Evolutionary conservation across 2,329 filamentous ascomycete genomes (phyloP).

Genomic region (Ophiosphaerella korrae): DNA sequence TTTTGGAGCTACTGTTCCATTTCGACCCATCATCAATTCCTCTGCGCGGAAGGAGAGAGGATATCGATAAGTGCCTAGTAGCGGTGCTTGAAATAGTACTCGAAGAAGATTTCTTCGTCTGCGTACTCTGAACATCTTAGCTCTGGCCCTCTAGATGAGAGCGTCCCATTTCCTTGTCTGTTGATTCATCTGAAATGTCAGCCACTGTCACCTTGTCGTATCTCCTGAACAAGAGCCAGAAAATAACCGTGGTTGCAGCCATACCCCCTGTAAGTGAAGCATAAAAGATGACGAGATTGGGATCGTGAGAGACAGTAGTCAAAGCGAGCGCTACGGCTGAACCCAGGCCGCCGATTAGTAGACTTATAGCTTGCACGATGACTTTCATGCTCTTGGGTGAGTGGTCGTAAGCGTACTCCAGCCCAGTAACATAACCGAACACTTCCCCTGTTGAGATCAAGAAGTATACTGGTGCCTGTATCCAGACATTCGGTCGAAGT

Average conservation of each 20-base stretch:
- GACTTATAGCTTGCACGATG: constrained; percentile 43
- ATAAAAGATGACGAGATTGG: constrained; percentile 37
- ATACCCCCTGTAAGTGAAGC: constrained; percentile 28
- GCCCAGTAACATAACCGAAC: constrained; percentile 49
- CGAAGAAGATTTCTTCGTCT: too few relatives aligned
- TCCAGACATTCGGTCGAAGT: constrained; percentile 47
- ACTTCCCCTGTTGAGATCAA: constrained; percentile 50
- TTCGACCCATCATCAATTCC: too few relatives aligned
- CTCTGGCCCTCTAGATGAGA: too few relatives aligned
- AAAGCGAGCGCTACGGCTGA: constrained; percentile 39
- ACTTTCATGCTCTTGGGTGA: constrained; percentile 51
- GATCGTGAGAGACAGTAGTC: constrained; percentile 37
- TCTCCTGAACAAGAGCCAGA: constrained; percentile 31
- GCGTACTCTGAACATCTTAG: too few relatives aligned
- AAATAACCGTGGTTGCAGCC: constrained; percentile 25
- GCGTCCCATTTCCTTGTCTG: too few relatives aligned
- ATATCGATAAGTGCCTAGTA: too few relatives aligned
- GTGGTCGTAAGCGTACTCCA: constrained; percentile 52
- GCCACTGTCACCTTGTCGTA: constrained; percentile 17
- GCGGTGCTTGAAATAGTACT: too few relatives aligned
- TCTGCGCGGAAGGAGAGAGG: too few relatives aligned
- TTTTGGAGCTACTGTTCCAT: too few relatives aligned
- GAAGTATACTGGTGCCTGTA: constrained; percentile 50
- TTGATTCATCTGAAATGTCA: background rate
- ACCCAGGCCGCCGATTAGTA: constrained; percentile 40